Evolutionary conservation across 768 basidiomycete species (phyloP).

Genomic region (Boletus rubescentipes): DNA sequence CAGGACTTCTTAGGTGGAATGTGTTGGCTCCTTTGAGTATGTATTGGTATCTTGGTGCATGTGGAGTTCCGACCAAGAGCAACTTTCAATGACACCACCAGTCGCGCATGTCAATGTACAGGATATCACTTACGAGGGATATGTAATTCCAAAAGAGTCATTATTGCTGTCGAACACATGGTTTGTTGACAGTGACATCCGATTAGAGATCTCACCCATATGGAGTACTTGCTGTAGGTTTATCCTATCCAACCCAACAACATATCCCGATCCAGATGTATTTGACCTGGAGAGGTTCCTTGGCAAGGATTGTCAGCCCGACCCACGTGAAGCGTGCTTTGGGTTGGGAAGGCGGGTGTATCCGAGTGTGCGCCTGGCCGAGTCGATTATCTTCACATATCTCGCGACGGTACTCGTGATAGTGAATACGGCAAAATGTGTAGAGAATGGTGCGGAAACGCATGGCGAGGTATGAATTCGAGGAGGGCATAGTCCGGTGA

Average conservation of each 20-base stretch:
- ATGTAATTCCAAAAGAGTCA: conserved; percentile 24
- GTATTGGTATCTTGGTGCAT: no score
- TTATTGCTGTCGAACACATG: conserved; percentile 2
- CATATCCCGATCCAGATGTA: neutral
- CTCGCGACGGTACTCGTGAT: conserved; percentile 7
- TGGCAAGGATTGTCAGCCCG: neutral
- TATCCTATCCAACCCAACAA: neutral
- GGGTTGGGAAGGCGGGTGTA: conserved; percentile 7
- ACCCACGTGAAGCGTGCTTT: conserved; percentile 7
- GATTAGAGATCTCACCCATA: no score
- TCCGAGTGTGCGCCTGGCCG: neutral
- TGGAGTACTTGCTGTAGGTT: neutral
- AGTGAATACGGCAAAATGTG: conserved; percentile 2
- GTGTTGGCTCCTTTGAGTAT: no score
- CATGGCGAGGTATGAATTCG: neutral
- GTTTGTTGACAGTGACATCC: no score
- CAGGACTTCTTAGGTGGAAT: no score
- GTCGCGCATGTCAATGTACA: neutral
- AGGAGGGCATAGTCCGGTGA: neutral
- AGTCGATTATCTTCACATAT: neutral
- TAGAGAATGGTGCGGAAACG: neutral
- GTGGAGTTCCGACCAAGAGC: neutral
- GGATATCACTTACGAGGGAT: conserved; percentile 8
- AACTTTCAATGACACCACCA: neutral
- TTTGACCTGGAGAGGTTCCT: neutral